phyloP scores from a whole-genome alignment of 2,329 filamentous ascomycete genomes.

The Calonectria pseudoreteaudii region DNA sequence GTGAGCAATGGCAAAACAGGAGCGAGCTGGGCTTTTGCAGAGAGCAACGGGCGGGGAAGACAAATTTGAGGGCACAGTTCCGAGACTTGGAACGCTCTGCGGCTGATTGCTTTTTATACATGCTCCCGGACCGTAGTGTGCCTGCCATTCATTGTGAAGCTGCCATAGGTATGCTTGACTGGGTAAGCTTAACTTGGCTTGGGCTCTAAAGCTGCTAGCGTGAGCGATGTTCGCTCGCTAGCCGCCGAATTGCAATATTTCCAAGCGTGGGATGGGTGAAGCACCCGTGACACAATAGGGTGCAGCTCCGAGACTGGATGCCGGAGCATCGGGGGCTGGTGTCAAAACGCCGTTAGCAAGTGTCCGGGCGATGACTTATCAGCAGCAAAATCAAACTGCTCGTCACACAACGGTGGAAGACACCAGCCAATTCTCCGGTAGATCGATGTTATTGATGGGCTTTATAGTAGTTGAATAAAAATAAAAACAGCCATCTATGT shows the following conservation, averaged over 20 bases:
- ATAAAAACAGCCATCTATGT: no score
- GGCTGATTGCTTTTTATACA: slow-evolving; percentile 14
- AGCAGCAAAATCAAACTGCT: not conserved
- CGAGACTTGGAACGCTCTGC: not conserved
- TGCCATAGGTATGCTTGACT: slow-evolving; percentile 15
- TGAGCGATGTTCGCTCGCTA: slow-evolving; percentile 19
- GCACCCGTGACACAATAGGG: slow-evolving; percentile 2
- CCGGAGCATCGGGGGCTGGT: slow-evolving; percentile 34
- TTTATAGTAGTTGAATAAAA: no score
- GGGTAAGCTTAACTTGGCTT: slow-evolving; percentile 24
- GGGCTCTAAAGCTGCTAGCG: slow-evolving; percentile 10
- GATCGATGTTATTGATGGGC: not conserved
- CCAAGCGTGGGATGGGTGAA: not conserved
- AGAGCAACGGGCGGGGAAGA: not conserved
- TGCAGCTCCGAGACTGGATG: not conserved
- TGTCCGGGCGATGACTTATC: slow-evolving; percentile 16
- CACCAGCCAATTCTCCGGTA: not conserved
- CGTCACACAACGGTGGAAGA: no score
- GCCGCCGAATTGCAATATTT: not conserved
- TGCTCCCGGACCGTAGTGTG: not conserved
- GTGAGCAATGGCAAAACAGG: not conserved
- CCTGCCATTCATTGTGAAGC: slow-evolving; percentile 8
- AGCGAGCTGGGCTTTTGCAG: not conserved
- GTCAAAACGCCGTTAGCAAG: slow-evolving; percentile 25
- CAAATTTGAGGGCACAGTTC: not conserved